Percentiles rank a stretch among this genome's conserved stretches.
Conservation (phyloP, 2,329 filamentous ascomycete genomes). For the Coniochaeta sp. region DNA sequence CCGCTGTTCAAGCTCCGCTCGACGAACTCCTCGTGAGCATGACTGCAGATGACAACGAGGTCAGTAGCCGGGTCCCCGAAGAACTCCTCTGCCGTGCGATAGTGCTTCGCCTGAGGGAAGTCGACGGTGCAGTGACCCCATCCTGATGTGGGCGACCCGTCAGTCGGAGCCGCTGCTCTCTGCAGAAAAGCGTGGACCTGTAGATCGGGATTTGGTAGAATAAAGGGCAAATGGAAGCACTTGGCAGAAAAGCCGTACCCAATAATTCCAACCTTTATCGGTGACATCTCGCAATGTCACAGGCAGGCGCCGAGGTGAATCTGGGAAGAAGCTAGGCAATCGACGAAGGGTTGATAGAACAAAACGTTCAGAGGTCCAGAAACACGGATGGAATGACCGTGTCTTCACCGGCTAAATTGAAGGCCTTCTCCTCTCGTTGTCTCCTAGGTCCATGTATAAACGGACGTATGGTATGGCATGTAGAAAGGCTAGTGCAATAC, state of each 20-base stretch:
- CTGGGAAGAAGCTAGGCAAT: too few species aligned
- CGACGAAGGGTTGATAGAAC: too few species aligned
- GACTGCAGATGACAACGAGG: conserved; percentile 54
- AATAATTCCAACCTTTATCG: conserved; percentile 38
- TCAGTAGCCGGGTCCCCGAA: conserved; percentile 50
- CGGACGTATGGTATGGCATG: neutral
- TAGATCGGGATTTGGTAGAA: conserved; percentile 35
- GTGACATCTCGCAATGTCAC: neutral
- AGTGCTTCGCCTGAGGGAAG: conserved; percentile 42
- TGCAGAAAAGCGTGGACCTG: conserved; percentile 40
- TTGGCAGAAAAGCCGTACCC: conserved; percentile 42
- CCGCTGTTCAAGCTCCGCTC: conserved; percentile 48
- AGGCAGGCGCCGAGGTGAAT: too few species aligned
- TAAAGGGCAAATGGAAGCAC: conserved; percentile 42
- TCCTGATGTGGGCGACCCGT: conserved; percentile 1
- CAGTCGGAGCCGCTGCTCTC: conserved; percentile 25
- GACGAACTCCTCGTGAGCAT: conserved; percentile 46
- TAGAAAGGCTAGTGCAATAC: neutral
- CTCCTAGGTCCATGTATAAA: neutral
- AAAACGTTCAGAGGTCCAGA: neutral
- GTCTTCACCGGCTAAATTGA: neutral
- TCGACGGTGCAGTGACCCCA: conserved; percentile 40
- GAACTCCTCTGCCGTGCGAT: conserved; percentile 49
- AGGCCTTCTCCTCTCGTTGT: neutral
- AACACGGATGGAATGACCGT: too few species aligned